Conservation (phyloP, 257 asterid species). For the Solanum sejunctum region DNA sequence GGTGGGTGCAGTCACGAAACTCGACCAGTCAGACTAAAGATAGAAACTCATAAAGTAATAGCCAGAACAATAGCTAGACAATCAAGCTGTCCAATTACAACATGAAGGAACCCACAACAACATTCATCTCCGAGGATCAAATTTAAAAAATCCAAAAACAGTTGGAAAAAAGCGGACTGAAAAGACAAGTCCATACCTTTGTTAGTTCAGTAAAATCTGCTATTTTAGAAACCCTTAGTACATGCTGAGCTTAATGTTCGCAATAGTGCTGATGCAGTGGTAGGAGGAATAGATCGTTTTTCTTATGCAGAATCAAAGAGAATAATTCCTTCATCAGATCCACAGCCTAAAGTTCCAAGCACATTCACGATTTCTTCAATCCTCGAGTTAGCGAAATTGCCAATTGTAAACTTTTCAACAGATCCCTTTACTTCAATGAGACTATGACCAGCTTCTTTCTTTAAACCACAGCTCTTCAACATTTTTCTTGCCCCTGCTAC, state of each 20-base stretch:
- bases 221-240: neutral
- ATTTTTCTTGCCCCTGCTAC: conserved; percentile 43
- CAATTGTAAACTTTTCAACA: conserved; percentile 29
- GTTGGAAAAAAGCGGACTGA: neutral
- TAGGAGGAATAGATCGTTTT: neutral
- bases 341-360: conserved; percentile 22
- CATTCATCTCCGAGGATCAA: neutral
- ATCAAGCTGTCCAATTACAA: neutral
- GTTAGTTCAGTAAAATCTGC: neutral
- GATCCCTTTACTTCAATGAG: conserved; percentile 35
- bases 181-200: neutral
- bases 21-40: neutral
- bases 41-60: neutral
- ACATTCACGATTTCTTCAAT: conserved; percentile 26
- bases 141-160: neutral
- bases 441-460: conserved; percentile 51
- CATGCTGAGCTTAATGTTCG: neutral
- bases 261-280: neutral
- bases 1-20: neutral
- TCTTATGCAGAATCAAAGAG: conserved; percentile 1
- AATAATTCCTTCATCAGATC: conserved; percentile 16
- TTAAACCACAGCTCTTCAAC: conserved; percentile 43
- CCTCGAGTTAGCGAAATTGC: conserved; percentile 42
- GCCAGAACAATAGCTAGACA: neutral
- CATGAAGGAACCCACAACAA: neutral